Evolutionary conservation across 768 basidiomycete genomes (phyloP).

Genomic region (Suillus bovinus): DNA sequence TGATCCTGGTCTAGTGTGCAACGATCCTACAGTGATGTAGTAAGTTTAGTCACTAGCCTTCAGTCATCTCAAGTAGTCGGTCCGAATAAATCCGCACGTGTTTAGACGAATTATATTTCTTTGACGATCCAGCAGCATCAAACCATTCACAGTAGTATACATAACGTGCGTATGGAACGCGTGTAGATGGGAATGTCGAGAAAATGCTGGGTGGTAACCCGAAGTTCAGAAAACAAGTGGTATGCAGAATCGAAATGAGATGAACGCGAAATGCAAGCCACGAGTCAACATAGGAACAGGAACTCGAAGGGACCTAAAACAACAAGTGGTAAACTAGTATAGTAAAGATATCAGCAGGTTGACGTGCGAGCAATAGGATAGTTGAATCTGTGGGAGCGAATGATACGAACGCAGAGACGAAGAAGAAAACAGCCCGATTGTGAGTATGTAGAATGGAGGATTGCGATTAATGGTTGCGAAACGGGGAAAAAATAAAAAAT

Average conservation of each 20-base stretch:
- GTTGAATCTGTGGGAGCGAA: slow-evolving; percentile 20
- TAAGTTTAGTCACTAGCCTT: not conserved
- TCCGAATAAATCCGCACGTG: not conserved
- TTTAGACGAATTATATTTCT: slow-evolving; percentile 9
- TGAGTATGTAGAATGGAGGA: slow-evolving; percentile 21
- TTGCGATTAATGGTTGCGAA: slow-evolving; percentile 33
- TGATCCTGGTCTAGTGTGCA: not conserved
- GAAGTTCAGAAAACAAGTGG: slow-evolving; percentile 14
- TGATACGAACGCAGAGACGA: slow-evolving; percentile 19
- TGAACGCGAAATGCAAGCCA: slow-evolving; percentile 12
- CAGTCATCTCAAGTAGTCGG: not conserved
- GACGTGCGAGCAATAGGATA: slow-evolving; percentile 31
- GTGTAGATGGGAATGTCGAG: slow-evolving; percentile 9
- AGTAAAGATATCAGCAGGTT: slow-evolving; percentile 34
- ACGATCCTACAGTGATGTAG: not conserved
- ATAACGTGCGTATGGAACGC: slow-evolving; percentile 10
- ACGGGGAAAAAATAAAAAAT: slow-evolving; percentile 28
- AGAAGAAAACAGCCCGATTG: slow-evolving; percentile 16
- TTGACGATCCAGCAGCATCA: slow-evolving; percentile 18
- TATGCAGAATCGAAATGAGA: slow-evolving; percentile 15
- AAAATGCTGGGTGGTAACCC: slow-evolving; percentile 13
- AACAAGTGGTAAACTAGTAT: slow-evolving; percentile 31
- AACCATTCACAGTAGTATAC: slow-evolving; percentile 18
- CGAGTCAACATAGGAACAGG: slow-evolving; percentile 10
- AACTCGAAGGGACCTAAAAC: slow-evolving; percentile 12